Base-by-base conservation (phyloP, 805 yeast species). In the Metschnikowia cubensis region DNA sequence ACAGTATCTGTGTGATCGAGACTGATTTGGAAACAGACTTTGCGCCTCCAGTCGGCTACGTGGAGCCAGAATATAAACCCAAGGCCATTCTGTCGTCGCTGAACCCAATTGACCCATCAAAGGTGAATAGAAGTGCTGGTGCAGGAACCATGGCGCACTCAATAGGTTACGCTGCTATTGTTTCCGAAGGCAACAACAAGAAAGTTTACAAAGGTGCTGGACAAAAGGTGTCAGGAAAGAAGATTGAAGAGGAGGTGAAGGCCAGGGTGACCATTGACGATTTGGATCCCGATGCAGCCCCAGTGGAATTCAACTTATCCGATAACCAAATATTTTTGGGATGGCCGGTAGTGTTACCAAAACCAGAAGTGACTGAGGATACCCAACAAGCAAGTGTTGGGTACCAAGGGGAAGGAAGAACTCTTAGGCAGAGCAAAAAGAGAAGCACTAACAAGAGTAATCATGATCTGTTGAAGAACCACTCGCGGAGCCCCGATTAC, bases 31-130 rank as follows among this genome's bases (percentile, higher is more conserved):
- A 89, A 51, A 96, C 97, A 0, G 99, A 94, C 64, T 94, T 94
- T 73, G 98, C 97, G 1, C 96, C 99, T 2, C 99, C 99, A 0
- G 96, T 92, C 4, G 99, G 99, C 0, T 94, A 94, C 64, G 96
- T 88, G 17, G 98, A 92, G 64, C 97, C 97, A 1, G 90, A 87
- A 50, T 59, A 73, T 55, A 74, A 69, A 49, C 81, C 82, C 17
- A 67, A 69, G 40, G 63, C 64, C 13, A 61, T 66, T n/a, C 68
- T 68, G 48, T 69, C 76, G 7, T 59, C 69, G 1, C 47, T 59
- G 2, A 61, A 58, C 11, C 63, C 76, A 31, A 66, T 73, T 10
- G 61, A 62, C 46, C 73, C 73, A 17, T 52, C 68, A 3, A 65
- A 59, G 45, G 75, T 66, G 29, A 69, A 57, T 58, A 65, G 66